Base-by-base conservation (phyloP, 352 stramenopile genomes). In the Globisporangium nunn region DNA sequence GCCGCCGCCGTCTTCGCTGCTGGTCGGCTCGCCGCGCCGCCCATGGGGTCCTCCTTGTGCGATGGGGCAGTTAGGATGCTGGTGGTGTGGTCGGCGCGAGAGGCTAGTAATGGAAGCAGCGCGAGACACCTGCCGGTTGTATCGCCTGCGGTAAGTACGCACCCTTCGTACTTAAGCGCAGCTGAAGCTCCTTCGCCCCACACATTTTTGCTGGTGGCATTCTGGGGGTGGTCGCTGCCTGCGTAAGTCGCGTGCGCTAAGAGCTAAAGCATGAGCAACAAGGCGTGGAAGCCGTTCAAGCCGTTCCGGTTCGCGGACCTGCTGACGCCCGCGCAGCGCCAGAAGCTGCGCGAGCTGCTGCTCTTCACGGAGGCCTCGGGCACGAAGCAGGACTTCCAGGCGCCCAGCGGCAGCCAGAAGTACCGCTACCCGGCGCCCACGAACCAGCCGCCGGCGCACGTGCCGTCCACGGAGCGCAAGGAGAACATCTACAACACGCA, bases 401-500 rank as follows among this genome's bases (percentile, higher is more conserved):
- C 77, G 60, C 81, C 84, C 30, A 71, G 70, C 28, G 31, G 77
- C 30, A 70, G 71, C 23, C 78, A 89, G 52, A 70, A 76, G 31
- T 96, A 79, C 66, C 84, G 86, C 60, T 90, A 90, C 58, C 86
- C 86, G 35, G 78, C 86, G 54, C 86, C 86, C 6, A 67, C 76
- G 56, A 88, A 74, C 67, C 79, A 91, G 67, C 62, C 77, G 1
- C 70, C 79, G 48, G 76, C 82, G 41, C 74, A 84, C 66, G 83
- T 94, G 59, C 86, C 86, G 33, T 82, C 80, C 29, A 72, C 56
- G 37, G 80, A 87, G 41, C 73, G 58, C 44, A 93, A 92, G 68
- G 86, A 91, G 39, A 74, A 70, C 59, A 58, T 92, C 50, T 96
- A 95, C 79, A 91, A 90, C 66, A 96, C 64, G 44, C 67, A 93